A percentile compares a stretch with the other conserved stretches of the same genome.
phyloP scores from a whole-genome alignment of 139 green algal species.

The Medakamo hakoo region DNA sequence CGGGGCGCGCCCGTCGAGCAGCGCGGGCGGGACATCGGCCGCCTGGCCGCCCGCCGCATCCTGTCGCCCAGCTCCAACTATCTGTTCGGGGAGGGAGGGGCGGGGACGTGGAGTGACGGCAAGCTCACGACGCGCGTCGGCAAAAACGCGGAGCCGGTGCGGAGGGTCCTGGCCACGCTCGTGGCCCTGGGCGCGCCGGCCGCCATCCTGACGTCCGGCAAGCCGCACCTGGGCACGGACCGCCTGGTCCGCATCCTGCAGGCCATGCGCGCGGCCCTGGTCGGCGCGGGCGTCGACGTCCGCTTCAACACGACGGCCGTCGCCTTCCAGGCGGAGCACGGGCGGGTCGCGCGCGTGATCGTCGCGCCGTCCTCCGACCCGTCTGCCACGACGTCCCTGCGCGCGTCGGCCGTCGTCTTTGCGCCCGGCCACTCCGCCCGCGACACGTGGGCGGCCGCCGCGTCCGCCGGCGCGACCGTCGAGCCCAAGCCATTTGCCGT shows the following conservation, averaged over 20 bases:
- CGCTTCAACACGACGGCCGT: constrained; percentile 45
- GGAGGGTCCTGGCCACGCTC: constrained; percentile 47
- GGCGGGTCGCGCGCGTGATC: constrained; percentile 34
- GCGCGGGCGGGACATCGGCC: constrained; percentile 61
- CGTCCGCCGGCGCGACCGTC: constrained; percentile 30
- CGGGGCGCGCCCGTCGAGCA: constrained; percentile 57
- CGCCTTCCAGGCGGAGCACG: no score
- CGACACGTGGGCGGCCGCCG: constrained; percentile 37
- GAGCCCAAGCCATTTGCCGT: constrained; percentile 58
- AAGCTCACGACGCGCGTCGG: constrained; percentile 74
- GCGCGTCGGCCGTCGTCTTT: constrained; percentile 34
- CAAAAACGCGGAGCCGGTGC: constrained; percentile 40
- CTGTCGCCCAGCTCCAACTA: constrained; percentile 61
- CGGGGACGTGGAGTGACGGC: constrained; percentile 67
- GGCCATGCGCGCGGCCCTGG: constrained; percentile 37
- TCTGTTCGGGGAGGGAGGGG: constrained; percentile 52
- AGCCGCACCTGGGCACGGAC: constrained; percentile 75
- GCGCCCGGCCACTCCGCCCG: constrained; percentile 46
- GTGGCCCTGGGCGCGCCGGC: constrained; percentile 51
- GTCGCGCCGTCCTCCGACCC: constrained; percentile 16
- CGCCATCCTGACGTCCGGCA: constrained; percentile 50
- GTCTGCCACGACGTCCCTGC: constrained; percentile 32
- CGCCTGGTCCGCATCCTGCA: constrained; percentile 52
- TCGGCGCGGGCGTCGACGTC: constrained; percentile 30
- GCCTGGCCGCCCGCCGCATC: constrained; percentile 40